These are phyloP conservation scores for Andrographis paniculata DNA, from an alignment of 305 asterid species.

Conservation along the genomic window DNA sequence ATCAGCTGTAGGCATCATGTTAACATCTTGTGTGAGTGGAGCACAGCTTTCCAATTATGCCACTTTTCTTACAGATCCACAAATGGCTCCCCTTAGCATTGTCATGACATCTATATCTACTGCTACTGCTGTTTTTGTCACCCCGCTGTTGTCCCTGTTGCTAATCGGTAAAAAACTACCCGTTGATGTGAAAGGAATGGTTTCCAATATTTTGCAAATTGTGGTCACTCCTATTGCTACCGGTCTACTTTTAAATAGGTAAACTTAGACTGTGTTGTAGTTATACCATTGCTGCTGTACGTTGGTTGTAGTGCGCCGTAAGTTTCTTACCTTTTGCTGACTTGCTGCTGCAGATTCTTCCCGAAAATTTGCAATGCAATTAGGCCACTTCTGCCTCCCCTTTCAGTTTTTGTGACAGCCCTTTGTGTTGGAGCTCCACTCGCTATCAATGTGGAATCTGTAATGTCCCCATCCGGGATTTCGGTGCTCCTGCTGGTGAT, in stretches of 20 bases:
- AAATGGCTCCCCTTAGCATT: constrained; percentile 95
- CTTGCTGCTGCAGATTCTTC: constrained; percentile 52
- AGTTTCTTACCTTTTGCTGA: constrained; percentile 16
- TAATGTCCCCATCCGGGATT: constrained; percentile 75
- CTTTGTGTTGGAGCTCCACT: constrained; percentile 97
- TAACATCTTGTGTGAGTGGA: constrained; percentile 90
- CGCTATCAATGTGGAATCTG: constrained; percentile 69
- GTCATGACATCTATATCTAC: constrained; percentile 97
- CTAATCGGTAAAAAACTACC: constrained; percentile 86
- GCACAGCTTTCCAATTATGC: constrained; percentile 96
- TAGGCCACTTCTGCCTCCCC: constrained; percentile 63
- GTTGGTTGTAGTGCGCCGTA: constrained; percentile 4
- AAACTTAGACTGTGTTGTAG: constrained; percentile 4
- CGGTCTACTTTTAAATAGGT: constrained; percentile 83
- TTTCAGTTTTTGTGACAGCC: constrained; percentile 83
- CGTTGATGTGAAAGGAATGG: constrained; percentile 90
- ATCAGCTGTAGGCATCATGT: constrained; percentile 87
- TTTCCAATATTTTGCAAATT: constrained; percentile 81
- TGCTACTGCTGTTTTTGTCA: constrained; percentile 75
- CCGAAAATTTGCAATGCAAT: constrained; percentile 53
- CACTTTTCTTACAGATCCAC: constrained; percentile 79
- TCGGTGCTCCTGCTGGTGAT: constrained; percentile 76
- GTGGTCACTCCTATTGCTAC: constrained; percentile 84
- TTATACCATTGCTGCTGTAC: neutral
- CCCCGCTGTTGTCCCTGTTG: constrained; percentile 71